A percentile compares a stretch with the other conserved stretches of the same genome.
phyloP scores from a whole-genome alignment of 225 moss, liverwort and hornwort genomes.

The Pseudisothecium myosuroides region DNA sequence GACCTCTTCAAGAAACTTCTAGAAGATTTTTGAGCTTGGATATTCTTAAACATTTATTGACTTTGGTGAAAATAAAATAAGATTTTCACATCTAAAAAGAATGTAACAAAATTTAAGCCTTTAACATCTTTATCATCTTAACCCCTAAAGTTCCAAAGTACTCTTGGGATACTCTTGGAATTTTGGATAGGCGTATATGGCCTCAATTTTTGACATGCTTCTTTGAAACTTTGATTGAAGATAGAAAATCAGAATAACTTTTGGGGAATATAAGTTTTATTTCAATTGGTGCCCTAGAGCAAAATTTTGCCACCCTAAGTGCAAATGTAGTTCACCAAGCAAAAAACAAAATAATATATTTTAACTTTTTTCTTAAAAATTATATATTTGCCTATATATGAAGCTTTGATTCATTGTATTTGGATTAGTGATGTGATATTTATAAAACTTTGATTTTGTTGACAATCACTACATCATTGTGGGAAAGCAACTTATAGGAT shows the following conservation, averaged over 20 bases:
- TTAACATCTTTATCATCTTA: not conserved
- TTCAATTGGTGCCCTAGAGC: fast-evolving
- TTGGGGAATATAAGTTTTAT: not conserved
- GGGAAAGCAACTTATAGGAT: not conserved
- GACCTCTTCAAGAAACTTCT: too few species aligned
- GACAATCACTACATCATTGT: not conserved
- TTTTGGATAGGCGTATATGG: fast-evolving
- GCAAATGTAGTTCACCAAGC: fast-evolving
- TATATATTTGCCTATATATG: not conserved
- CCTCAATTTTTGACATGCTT: not conserved
- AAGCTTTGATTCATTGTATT: not conserved
- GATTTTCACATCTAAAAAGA: not conserved
- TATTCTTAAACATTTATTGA: not conserved
- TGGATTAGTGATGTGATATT: not conserved
- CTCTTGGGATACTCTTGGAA: not conserved
- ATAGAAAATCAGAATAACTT: not conserved
- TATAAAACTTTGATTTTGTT: not conserved
- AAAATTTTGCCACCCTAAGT: not conserved
- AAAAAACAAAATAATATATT: too few species aligned
- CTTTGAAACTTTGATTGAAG: too few species aligned
- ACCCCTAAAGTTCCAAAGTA: not conserved
- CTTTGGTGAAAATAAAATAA: not conserved
- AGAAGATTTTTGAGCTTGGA: not conserved
- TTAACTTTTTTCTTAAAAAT: not conserved
- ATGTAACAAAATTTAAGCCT: not conserved